These are phyloP conservation scores for Alternaria sp. DNA, from an alignment of 2,329 filamentous ascomycete genomes.

Conservation along the genomic window DNA sequence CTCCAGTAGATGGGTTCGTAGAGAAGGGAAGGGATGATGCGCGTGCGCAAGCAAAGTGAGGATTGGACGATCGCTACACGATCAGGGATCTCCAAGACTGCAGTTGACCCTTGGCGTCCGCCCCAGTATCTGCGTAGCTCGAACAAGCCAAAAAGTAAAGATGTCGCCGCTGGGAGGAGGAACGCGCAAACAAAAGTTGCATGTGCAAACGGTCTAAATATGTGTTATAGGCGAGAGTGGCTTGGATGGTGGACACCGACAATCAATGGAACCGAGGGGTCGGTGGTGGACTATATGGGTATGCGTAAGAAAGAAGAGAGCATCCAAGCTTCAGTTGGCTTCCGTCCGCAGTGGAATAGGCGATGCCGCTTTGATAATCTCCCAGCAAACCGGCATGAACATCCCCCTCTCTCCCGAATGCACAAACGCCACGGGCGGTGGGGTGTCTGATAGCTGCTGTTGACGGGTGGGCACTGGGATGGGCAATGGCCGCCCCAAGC, in stretches of 20 bases:
- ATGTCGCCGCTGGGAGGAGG: neutral
- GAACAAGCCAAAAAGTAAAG: constrained; percentile 19
- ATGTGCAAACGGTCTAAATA: constrained; percentile 1
- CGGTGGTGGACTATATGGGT: constrained; percentile 23
- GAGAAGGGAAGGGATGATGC: constrained; percentile 33
- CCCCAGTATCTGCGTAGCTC: constrained; percentile 9
- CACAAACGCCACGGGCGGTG: constrained; percentile 31
- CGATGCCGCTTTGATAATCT: constrained; percentile 18
- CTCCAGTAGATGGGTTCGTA: constrained; percentile 2
- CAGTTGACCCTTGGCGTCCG: constrained; percentile 30
- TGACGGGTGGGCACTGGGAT: neutral
- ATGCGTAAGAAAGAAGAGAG: neutral
- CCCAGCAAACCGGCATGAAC: constrained; percentile 13
- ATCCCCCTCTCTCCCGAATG: neutral
- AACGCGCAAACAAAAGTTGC: constrained; percentile 1
- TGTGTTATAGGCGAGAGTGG: constrained; percentile 1
- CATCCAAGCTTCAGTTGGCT: constrained; percentile 6
- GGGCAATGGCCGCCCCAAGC: constrained; percentile 2
- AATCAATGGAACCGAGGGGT: constrained; percentile 14
- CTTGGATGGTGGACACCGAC: constrained; percentile 1
- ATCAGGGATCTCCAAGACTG: constrained; percentile 26
- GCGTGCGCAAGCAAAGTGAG: constrained; percentile 16
- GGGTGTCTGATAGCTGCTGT: constrained; percentile 36
- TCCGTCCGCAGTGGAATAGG: constrained; percentile 2
- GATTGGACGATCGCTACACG: constrained; percentile 27